A percentile compares a stretch with the other conserved stretches of the same genome.
Conservation (phyloP, 495 filamentous ascomycete genomes). For the Aspergillus sparsus region DNA sequence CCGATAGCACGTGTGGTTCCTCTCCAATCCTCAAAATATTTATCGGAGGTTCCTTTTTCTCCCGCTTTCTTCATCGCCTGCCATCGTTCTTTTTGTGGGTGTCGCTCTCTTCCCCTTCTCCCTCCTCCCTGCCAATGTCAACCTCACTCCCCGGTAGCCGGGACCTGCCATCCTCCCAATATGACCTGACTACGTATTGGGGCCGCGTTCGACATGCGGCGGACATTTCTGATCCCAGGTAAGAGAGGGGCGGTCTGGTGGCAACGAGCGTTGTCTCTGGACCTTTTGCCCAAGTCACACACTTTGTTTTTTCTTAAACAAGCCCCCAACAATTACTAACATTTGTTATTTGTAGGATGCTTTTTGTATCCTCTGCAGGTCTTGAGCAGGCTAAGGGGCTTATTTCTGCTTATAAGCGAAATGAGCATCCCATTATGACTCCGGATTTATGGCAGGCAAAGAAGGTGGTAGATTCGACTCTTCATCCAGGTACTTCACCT, state of each 20-base stretch:
- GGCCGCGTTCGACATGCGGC: conserved; percentile 89
- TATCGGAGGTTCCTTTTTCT: conserved; percentile 5
- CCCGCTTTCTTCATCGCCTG: conserved; percentile 14
- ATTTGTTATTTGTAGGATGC: conserved; percentile 59
- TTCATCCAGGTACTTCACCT: conserved; percentile 66
- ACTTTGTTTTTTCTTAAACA: no score
- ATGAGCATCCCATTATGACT: conserved; percentile 73
- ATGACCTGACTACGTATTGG: conserved; percentile 92
- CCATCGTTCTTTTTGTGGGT: conserved; percentile 14
- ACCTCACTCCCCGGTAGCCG: conserved; percentile 83
- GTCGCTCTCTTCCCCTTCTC: conserved; percentile 14
- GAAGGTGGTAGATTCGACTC: conserved; percentile 92
- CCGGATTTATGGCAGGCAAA: conserved; percentile 92
- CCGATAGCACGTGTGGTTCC: conserved; percentile 28
- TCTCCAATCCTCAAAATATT: conserved; percentile 20
- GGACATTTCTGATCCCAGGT: conserved; percentile 94
- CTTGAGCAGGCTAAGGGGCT: conserved; percentile 81
- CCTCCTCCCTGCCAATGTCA: conserved; percentile 62
- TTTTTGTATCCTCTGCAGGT: conserved; percentile 71
- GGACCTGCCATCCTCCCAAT: conserved; percentile 84
- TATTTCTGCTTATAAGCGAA: conserved; percentile 78
- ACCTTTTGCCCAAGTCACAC: no score
- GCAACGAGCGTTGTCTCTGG: no score
- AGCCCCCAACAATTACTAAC: not conserved
- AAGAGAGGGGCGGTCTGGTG: conserved; percentile 27